phyloP scores from a whole-genome alignment of 371 early-diverging fungal genomes.

The Mortierella sp. region DNA sequence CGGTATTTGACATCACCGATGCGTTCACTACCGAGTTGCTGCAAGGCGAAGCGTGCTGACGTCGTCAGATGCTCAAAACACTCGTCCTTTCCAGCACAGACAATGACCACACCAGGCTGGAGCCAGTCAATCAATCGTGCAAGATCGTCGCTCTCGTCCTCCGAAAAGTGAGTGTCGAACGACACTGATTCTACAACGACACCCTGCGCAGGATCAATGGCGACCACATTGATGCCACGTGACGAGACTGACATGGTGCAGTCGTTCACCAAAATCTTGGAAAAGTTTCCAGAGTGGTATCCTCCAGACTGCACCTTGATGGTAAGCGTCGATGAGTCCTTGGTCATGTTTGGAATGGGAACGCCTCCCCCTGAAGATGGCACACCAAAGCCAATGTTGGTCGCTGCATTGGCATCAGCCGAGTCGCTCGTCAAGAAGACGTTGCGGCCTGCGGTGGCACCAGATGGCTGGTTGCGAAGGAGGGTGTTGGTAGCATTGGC shows the following conservation, averaged over 20 bases:
- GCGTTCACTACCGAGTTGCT: constrained; percentile 69
- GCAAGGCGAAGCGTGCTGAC: constrained; percentile 65
- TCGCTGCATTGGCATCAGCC: no score
- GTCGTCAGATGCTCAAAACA: constrained; percentile 72
- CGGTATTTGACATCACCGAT: constrained; percentile 72
- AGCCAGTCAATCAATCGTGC: constrained; percentile 72
- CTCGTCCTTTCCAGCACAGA: constrained; percentile 80
- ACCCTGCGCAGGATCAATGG: constrained; percentile 74
- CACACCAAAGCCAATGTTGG: no score
- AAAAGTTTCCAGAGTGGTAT: constrained; percentile 79
- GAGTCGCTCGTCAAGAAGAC: constrained; percentile 4
- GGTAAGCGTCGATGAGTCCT: constrained; percentile 20
- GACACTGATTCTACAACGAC: constrained; percentile 71
- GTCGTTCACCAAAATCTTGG: constrained; percentile 75
- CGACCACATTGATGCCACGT: constrained; percentile 82
- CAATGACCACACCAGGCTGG: constrained; percentile 71
- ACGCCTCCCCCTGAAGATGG: constrained; percentile 29
- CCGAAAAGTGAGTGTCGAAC: constrained; percentile 83
- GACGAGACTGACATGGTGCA: constrained; percentile 63
- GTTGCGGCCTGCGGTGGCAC: constrained; percentile 10
- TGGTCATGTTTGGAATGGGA: constrained; percentile 38
- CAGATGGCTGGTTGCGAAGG: constrained; percentile 58
- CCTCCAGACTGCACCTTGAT: constrained; percentile 81
- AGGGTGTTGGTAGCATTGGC: constrained; percentile 57
- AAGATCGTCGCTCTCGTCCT: constrained; percentile 77